Evolutionary conservation across 257 asterid genomes (phyloP).

Genomic region (Galeopsis tetrahit): DNA sequence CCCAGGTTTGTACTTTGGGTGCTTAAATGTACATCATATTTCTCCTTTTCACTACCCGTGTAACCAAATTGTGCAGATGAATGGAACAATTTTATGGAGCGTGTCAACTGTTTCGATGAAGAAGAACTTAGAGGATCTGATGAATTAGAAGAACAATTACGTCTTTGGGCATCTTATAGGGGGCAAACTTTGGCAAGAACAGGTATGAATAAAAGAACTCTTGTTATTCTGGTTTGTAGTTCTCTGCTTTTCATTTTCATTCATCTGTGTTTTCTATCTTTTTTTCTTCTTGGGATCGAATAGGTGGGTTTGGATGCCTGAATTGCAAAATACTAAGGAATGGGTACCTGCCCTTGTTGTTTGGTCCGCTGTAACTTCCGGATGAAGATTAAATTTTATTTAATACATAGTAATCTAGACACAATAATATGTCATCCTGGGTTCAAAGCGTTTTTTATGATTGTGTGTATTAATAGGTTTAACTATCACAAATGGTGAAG

Average conservation of each 20-base stretch:
- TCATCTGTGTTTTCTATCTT: neutral
- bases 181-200: slow-evolving; percentile 92
- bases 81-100: slow-evolving; percentile 91
- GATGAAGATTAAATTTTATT: neutral
- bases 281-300: neutral
- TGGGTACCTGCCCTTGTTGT: slow-evolving; percentile 9
- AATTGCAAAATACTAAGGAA: neutral
- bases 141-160: slow-evolving; percentile 81
- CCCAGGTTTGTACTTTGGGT: slow-evolving; percentile 69
- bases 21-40: slow-evolving; percentile 42
- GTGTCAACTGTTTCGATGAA: slow-evolving; percentile 61
- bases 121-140: slow-evolving; percentile 71
- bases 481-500: neutral
- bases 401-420: neutral
- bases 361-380: neutral
- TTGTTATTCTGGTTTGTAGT: slow-evolving; percentile 44
- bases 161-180: slow-evolving; percentile 95
- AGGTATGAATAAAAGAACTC: slow-evolving; percentile 50
- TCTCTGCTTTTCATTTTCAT: slow-evolving; percentile 5
- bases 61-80: slow-evolving; percentile 59
- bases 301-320: slow-evolving; percentile 15
- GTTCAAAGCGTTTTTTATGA: neutral
- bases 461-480: no score
- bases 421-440: neutral
- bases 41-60: slow-evolving; percentile 31